Conservation (phyloP, 495 filamentous ascomycete genomes). For the Trichodelitschia bisporula region DNA sequence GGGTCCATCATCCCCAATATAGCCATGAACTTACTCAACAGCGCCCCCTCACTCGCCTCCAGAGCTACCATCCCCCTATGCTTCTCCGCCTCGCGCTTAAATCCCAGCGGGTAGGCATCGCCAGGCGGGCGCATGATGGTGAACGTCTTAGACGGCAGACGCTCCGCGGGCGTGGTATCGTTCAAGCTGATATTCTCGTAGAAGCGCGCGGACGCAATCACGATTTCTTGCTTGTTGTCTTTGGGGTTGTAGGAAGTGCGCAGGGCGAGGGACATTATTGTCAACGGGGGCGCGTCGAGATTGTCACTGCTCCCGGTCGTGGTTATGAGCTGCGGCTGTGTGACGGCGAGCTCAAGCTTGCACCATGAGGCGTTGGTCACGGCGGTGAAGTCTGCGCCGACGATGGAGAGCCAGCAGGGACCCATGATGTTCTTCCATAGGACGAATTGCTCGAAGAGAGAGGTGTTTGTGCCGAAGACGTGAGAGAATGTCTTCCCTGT, state of each 20-base stretch:
- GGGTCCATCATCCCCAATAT: conserved; percentile 72
- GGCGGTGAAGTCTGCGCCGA: conserved; percentile 54
- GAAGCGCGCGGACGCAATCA: conserved; percentile 69
- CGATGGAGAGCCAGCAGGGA: conserved; percentile 84
- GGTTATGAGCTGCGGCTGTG: conserved; percentile 47
- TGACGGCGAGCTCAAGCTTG: conserved; percentile 71
- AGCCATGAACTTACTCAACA: conserved; percentile 71
- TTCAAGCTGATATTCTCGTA: conserved; percentile 75
- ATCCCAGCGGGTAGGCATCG: conserved; percentile 54
- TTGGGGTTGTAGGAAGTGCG: conserved; percentile 73
- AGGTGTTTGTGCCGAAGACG: conserved; percentile 83
- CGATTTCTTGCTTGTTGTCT: conserved; percentile 89
- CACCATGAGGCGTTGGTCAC: conserved; percentile 92
- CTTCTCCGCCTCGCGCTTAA: conserved; percentile 47
- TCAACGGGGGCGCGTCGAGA: conserved; percentile 61
- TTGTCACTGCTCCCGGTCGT: conserved; percentile 50
- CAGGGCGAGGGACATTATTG: conserved; percentile 80
- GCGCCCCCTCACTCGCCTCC: conserved; percentile 54
- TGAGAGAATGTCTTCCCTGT: conserved; percentile 81
- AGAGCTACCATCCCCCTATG: conserved; percentile 52
- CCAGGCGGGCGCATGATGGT: conserved; percentile 70
- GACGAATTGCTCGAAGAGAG: conserved; percentile 92
- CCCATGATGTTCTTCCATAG: conserved; percentile 97
- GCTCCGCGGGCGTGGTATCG: conserved; percentile 71
- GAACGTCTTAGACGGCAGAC: conserved; percentile 70